A percentile compares a stretch with the other conserved stretches of the same genome.
Conservation (phyloP, 2,329 filamentous ascomycete genomes). For the Diplocarpon rosae region DNA sequence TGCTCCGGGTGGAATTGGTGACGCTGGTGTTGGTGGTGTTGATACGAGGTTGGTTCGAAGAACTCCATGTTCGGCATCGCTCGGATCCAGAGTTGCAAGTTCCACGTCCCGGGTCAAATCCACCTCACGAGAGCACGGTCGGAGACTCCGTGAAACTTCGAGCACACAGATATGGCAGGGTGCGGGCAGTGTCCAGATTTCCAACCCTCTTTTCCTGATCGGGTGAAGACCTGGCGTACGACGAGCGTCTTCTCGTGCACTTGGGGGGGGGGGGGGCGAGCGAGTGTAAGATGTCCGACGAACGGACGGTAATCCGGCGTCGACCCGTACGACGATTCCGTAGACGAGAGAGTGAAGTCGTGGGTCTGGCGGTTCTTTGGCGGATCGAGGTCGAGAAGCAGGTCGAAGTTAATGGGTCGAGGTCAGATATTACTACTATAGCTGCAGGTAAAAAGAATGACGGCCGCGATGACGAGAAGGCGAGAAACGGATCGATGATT, state of each 20-base stretch:
- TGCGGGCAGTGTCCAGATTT: too few relatives aligned
- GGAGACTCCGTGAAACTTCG: too few relatives aligned
- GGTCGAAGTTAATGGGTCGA: background rate
- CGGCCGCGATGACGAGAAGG: background rate
- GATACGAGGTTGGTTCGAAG: constrained; percentile 17
- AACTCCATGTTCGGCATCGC: constrained; percentile 21
- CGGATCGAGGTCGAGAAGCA: background rate
- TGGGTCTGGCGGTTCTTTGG: too few relatives aligned
- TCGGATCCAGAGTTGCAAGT: constrained; percentile 6
- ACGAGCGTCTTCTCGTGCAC: background rate
- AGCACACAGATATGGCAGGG: too few relatives aligned
- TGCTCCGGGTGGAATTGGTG: constrained; percentile 17
- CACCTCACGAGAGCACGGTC: constrained; percentile 4
- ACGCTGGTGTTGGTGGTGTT: constrained; percentile 9
- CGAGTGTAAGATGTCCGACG: constrained; percentile 1
- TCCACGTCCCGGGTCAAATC: constrained; percentile 1
- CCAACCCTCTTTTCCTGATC: too few relatives aligned
- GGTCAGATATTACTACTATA: constrained; percentile 5
- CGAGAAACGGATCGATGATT: constrained; percentile 6
- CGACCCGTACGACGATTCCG: constrained; percentile 1
- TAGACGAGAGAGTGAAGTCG: too few relatives aligned
- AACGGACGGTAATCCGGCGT: constrained; percentile 1
- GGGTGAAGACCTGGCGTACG: background rate
- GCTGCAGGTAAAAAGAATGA: constrained; percentile 1
- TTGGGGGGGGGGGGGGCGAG: background rate